Evolutionary conservation across 306 rosid genomes (phyloP).

Genomic region (Mimosa pudica): DNA sequence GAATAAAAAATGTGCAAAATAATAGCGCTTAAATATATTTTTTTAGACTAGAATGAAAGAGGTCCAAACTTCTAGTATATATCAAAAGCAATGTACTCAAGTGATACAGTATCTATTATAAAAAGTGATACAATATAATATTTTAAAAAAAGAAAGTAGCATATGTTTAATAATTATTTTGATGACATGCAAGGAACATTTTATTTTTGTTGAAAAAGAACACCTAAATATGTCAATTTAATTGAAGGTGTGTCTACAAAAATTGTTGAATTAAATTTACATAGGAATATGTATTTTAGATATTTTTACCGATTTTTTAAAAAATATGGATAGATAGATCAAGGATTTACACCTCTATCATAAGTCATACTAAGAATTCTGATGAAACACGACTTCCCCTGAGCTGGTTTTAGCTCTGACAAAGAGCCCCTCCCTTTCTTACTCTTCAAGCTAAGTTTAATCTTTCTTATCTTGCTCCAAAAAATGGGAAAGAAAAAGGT

Average conservation of each 20-base stretch:
- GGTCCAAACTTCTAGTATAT: too few relatives aligned
- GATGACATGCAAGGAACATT: background rate
- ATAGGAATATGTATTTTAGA: background rate
- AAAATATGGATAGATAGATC: background rate
- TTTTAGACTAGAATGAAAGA: too few relatives aligned
- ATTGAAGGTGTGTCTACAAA: background rate
- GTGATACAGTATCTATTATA: too few relatives aligned
- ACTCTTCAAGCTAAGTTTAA: conserved; percentile 1
- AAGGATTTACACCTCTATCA: background rate
- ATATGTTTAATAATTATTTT: background rate
- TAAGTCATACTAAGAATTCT: too few relatives aligned
- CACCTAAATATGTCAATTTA: background rate
- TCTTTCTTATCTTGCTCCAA: background rate
- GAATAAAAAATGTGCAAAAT: too few relatives aligned
- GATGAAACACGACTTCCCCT: too few relatives aligned
- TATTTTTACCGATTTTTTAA: background rate
- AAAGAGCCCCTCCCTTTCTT: background rate
- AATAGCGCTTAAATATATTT: too few relatives aligned
- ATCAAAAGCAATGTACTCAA: too few relatives aligned
- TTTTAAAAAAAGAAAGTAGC: too few relatives aligned
- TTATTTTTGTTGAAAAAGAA: background rate
- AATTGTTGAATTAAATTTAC: background rate
- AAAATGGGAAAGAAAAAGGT: background rate
- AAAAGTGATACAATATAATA: too few relatives aligned
- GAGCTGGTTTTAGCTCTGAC: too few relatives aligned